phyloP scores from a whole-genome alignment of 208 protist species.

The Crithidia mellificae region DNA sequence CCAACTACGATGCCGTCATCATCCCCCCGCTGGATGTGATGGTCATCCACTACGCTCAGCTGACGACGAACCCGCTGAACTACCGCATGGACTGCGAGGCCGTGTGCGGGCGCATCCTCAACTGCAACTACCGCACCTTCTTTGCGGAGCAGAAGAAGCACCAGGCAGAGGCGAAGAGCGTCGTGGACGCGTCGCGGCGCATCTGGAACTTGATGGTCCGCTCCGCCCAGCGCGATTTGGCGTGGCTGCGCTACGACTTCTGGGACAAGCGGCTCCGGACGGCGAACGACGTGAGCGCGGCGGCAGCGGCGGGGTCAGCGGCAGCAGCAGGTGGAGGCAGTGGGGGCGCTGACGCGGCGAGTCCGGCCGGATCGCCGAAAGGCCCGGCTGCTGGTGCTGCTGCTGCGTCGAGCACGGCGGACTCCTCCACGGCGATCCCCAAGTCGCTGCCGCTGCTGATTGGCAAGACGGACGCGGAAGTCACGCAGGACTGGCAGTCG shows the following conservation, averaged over 20 bases:
- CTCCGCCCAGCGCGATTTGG: slow-evolving; percentile 68
- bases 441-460: slow-evolving; percentile 33
- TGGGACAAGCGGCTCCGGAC: slow-evolving; percentile 61
- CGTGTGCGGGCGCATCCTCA: slow-evolving; percentile 78
- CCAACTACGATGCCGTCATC: slow-evolving; percentile 86
- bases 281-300: background rate
- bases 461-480: slow-evolving; percentile 12
- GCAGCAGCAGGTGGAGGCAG: background rate
- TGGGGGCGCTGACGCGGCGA: background rate
- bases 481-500: slow-evolving; percentile 29
- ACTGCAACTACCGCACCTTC: slow-evolving; percentile 87
- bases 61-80: slow-evolving; percentile 60
- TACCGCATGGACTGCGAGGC: slow-evolving; percentile 88
- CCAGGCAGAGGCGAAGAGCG: slow-evolving; percentile 55
- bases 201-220: slow-evolving; percentile 91
- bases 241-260: slow-evolving; percentile 88
- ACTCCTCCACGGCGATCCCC: slow-evolving; percentile 21
- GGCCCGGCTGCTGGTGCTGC: background rate
- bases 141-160: slow-evolving; percentile 63
- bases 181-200: slow-evolving; percentile 58
- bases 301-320: background rate
- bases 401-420: background rate
- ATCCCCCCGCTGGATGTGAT: slow-evolving; percentile 89
- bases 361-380: slow-evolving; percentile 2
- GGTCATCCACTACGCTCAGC: slow-evolving; percentile 83